A percentile compares a stretch with the other conserved stretches of the same genome.
phyloP scores from a whole-genome alignment of 257 asterid genomes.

The Nicotiana attenuata region DNA sequence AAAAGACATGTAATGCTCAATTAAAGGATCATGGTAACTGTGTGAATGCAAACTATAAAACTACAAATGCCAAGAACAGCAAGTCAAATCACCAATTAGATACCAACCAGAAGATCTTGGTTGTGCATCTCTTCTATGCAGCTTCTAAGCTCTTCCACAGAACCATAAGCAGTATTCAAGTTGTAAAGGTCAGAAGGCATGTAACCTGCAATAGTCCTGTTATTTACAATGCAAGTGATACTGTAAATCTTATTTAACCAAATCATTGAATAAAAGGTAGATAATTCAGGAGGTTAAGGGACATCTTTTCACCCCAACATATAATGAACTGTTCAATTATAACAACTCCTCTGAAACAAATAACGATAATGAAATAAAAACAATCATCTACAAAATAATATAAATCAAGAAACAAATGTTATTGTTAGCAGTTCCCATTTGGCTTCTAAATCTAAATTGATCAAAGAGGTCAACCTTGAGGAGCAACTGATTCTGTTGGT shows the following conservation, averaged over 20 bases:
- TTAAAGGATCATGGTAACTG: not conserved
- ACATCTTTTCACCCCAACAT: not conserved
- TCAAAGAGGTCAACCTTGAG: slow-evolving; percentile 28
- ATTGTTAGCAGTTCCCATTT: not conserved
- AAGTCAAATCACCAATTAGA: not conserved
- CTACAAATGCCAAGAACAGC: not conserved
- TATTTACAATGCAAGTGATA: not conserved
- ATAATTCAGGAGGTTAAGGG: not conserved
- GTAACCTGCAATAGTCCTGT: slow-evolving; percentile 27
- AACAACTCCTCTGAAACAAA: not conserved
- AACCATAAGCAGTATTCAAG: slow-evolving; percentile 38
- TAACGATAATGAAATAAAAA: not conserved
- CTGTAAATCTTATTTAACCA: not conserved
- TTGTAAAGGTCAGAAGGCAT: slow-evolving; percentile 47
- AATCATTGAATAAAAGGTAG: not conserved
- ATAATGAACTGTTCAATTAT: not conserved
- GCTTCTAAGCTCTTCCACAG: slow-evolving; percentile 29
- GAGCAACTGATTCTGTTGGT: slow-evolving; percentile 46
- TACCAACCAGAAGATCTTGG: slow-evolving; percentile 33
- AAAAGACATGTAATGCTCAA: not conserved
- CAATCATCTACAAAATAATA: not conserved
- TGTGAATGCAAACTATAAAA: not conserved
- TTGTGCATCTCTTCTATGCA: slow-evolving; percentile 37
- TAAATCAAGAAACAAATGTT: not conserved
- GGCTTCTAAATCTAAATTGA: not conserved